Evolutionary conservation across 164 flowering plant species (phyloP).

Genomic region (Brasenia schreberi): DNA sequence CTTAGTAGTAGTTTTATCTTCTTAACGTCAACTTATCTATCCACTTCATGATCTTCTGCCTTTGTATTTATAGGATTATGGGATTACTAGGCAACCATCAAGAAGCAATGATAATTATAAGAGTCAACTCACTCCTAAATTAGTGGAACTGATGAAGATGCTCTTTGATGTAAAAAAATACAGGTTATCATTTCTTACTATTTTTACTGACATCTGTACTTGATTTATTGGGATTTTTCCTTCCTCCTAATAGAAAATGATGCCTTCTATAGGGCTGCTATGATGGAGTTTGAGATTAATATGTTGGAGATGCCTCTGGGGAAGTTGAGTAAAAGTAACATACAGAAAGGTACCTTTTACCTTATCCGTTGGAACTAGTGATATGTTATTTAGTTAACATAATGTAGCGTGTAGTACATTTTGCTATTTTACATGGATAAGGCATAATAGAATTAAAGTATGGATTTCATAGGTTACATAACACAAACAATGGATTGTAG

Average conservation of each 20-base stretch:
- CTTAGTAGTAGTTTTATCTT: background rate
- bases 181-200: slow-evolving; percentile 37
- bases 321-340: too few relatives aligned
- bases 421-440: too few relatives aligned
- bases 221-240: background rate
- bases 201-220: background rate
- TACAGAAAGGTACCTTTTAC: too few relatives aligned
- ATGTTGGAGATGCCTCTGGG: too few relatives aligned
- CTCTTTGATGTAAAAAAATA: slow-evolving; percentile 88
- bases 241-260: background rate
- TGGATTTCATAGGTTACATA: too few relatives aligned
- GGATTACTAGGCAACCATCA: slow-evolving; percentile 43
- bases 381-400: too few relatives aligned
- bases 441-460: too few relatives aligned
- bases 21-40: background rate
- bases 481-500: too few relatives aligned
- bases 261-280: background rate
- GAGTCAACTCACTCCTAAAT: slow-evolving; percentile 57
- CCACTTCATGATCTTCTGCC: background rate
- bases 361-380: too few relatives aligned
- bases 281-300: too few relatives aligned
- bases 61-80: slow-evolving; percentile 38
- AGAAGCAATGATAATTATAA: slow-evolving; percentile 20
- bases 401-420: too few relatives aligned
- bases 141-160: slow-evolving; percentile 79